phyloP scores from a whole-genome alignment of 176 grass and related monocot genomes.

The Avena insularis region DNA sequence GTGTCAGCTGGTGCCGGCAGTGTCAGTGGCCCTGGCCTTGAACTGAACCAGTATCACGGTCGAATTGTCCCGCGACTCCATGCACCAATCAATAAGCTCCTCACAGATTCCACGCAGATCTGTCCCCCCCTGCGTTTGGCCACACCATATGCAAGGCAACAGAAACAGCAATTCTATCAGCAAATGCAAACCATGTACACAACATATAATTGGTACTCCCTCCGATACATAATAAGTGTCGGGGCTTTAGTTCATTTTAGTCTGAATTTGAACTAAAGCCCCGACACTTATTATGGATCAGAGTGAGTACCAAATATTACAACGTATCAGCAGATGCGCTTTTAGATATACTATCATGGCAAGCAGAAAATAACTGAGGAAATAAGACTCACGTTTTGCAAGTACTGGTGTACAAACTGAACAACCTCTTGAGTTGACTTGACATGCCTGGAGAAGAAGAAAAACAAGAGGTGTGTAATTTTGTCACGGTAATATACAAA shows the following conservation, averaged over 20 bases:
- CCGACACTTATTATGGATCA: too few species aligned
- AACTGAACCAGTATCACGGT: constrained; percentile 39
- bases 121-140: constrained; percentile 29
- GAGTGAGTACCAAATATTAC: too few species aligned
- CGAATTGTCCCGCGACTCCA: neutral
- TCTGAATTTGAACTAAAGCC: too few species aligned
- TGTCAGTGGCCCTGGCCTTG: neutral
- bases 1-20: neutral
- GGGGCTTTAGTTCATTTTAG: too few species aligned
- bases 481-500: constrained; percentile 8
- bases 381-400: constrained; percentile 26
- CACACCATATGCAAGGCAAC: constrained; percentile 6
- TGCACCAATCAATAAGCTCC: neutral
- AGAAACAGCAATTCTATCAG: neutral
- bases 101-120: constrained; percentile 15
- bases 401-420: neutral
- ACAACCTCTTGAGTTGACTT: constrained; percentile 23
- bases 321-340: neutral
- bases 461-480: neutral
- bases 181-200: constrained; percentile 1
- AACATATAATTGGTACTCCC: neutral
- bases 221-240: too few species aligned
- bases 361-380: neutral
- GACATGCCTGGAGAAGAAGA: neutral
- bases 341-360: neutral